Base-by-base conservation (phyloP, 306 rosid genomes). In the Prinsepia uniflora region DNA sequence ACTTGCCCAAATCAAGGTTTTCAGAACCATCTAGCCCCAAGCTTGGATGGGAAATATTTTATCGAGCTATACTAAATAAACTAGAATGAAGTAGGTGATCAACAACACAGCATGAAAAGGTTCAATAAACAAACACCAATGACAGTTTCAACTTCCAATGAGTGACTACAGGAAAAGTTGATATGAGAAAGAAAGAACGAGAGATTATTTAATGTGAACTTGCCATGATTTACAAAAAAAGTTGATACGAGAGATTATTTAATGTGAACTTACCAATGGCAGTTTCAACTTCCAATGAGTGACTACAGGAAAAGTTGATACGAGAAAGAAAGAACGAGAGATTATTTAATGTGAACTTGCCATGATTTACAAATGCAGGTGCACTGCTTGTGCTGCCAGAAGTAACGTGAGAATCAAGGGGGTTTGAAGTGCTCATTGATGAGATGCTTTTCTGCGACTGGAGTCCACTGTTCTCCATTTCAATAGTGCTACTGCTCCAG, bases 171-270 rank as follows among this genome's bases (percentile, higher is more conserved):
- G 4, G 17, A 8, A 8, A 30, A 45, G 48, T 44, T 45, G 10
- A 24, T 22, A 56, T 9, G 43, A 47, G 59, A 65, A 54, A 40
- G 72, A 75, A 57, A 72, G 19, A 64, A 10, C 45, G 67, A 39
- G 7, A 72, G 46, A 11, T 46, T 12, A 60, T 65, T 50, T 53
- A 41, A 76, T 17, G 47, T 22, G 60, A 71, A 85, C 89, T 79
- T 84, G 82, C 98, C 97, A 68, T 89, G 86, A 79, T 90, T 90
- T 76, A 90, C 85, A 75, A 78, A 88, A n/a, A n/a, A n/a, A n/a
- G n/a, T n/a, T n/a, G n/a, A n/a, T n/a, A n/a, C n/a, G n/a, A n/a
- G n/a, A n/a, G n/a, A n/a, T n/a, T n/a, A n/a, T n/a, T n/a, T n/a
- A n/a, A n/a, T n/a, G n/a, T n/a, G n/a, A n/a, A n/a, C n/a, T n/a